Evolutionary conservation across 495 filamentous ascomycete genomes (phyloP).

Genomic region (Aspergillus egyptiacus): DNA sequence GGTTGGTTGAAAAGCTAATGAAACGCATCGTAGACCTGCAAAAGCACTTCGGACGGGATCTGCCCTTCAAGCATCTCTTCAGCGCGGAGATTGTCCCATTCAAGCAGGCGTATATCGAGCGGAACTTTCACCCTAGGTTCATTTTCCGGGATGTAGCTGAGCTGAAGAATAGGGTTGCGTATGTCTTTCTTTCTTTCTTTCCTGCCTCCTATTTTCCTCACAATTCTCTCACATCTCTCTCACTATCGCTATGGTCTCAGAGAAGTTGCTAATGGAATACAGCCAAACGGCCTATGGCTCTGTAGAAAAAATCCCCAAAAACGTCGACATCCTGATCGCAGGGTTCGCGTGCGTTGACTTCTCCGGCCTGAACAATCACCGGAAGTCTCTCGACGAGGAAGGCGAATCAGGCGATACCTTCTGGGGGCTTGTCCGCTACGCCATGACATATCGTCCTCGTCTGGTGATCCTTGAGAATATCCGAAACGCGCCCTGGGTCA

Average conservation of each 20-base stretch:
- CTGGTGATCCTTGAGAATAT: constrained; percentile 77
- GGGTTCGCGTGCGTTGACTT: constrained; percentile 80
- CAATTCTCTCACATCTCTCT: constrained; percentile 1
- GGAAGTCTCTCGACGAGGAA: constrained; percentile 36
- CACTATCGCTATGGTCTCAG: no score
- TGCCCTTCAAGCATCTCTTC: constrained; percentile 60
- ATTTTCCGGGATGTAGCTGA: constrained; percentile 69
- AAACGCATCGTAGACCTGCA: constrained; percentile 33
- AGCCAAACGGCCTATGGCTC: constrained; percentile 71
- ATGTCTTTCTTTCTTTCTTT: constrained; percentile 29
- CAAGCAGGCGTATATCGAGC: constrained; percentile 76
- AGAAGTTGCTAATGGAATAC: background rate
- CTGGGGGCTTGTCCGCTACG: constrained; percentile 54
- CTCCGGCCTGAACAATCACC: constrained; percentile 35
- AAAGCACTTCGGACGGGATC: constrained; percentile 15
- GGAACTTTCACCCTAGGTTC: constrained; percentile 58
- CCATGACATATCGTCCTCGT: constrained; percentile 48
- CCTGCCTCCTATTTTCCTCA: background rate
- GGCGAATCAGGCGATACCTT: constrained; percentile 73
- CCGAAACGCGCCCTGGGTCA: constrained; percentile 52
- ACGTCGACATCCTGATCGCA: constrained; percentile 64
- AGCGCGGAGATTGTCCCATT: constrained; percentile 72
- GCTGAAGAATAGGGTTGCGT: constrained; percentile 51
- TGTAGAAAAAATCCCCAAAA: constrained; percentile 48
- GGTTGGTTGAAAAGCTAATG: no score